Evolutionary conservation across 441 rosid genomes (phyloP).

Genomic region (Adansonia grandidieri): DNA sequence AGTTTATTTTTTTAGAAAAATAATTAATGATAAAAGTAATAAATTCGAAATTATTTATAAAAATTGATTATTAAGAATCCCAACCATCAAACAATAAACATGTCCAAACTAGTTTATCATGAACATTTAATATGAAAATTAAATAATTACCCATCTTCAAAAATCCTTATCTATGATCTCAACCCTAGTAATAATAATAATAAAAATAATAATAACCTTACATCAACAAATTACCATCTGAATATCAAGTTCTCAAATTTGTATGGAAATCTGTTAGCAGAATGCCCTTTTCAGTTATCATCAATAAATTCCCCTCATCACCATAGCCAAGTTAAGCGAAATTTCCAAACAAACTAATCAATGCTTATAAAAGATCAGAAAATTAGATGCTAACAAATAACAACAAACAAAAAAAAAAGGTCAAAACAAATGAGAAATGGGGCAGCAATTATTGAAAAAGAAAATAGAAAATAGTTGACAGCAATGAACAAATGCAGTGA

Average conservation of each 20-base stretch:
- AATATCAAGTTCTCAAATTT: neutral
- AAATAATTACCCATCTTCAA: neutral
- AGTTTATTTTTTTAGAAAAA: neutral
- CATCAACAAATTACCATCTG: neutral
- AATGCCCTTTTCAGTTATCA: neutral
- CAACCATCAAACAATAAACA: neutral
- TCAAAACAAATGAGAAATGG: neutral
- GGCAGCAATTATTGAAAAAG: neutral
- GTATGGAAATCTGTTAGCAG: neutral
- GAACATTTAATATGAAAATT: neutral
- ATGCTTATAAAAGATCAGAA: neutral
- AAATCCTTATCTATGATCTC: neutral
- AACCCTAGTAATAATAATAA: neutral
- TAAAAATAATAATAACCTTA: neutral
- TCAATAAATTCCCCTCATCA: neutral
- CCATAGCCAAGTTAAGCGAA: neutral
- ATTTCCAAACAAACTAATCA: neutral
- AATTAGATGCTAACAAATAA: neutral
- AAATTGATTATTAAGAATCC: too few species aligned
- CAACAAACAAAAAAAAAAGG: neutral
- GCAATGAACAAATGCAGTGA: neutral
- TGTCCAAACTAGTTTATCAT: neutral
- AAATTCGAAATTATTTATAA: too few species aligned
- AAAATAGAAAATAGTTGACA: neutral
- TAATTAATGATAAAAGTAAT: neutral